Percentiles rank a stretch among this genome's conserved stretches.
phyloP scores from a whole-genome alignment of 495 filamentous ascomycete genomes.

The Podospora pseudocomata region DNA sequence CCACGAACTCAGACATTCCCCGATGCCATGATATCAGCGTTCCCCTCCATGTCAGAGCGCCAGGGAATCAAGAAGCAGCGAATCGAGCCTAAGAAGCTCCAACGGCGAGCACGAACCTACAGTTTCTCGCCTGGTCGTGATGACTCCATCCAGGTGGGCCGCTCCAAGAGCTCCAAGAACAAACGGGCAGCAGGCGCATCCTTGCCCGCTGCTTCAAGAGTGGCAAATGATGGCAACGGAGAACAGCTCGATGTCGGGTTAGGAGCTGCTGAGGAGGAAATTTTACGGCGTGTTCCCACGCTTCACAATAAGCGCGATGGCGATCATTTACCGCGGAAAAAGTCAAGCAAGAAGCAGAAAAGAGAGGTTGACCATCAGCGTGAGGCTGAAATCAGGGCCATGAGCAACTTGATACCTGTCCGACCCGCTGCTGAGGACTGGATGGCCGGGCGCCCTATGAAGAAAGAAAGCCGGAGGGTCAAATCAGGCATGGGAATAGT shows the following conservation, averaged over 20 bases:
- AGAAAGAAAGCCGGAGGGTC: conserved; percentile 61
- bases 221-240: conserved; percentile 35
- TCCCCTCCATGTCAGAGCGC: conserved; percentile 20
- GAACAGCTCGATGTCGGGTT: conserved; percentile 1
- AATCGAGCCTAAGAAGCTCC: conserved; percentile 45
- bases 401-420: conserved; percentile 66
- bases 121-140: conserved; percentile 53
- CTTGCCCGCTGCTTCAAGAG: conserved; percentile 31
- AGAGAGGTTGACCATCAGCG: conserved; percentile 62
- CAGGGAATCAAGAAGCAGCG: conserved; percentile 32
- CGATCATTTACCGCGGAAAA: conserved; percentile 58
- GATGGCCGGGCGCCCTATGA: conserved; percentile 48
- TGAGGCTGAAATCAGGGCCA: conserved; percentile 82
- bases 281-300: conserved; percentile 58
- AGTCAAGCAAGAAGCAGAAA: conserved; percentile 71
- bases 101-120: conserved; percentile 46
- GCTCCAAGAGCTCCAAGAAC: conserved; percentile 25
- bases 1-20: conserved; percentile 41
- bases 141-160: conserved; percentile 42
- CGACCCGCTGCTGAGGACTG: conserved; percentile 54
- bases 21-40: conserved; percentile 14
- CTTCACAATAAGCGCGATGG: conserved; percentile 58
- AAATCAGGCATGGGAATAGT: conserved; percentile 45
- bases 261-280: conserved; percentile 33
- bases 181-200: conserved; percentile 32